Conservation (phyloP, 164 flowering plant species). For the Nymphaea thermarum region DNA sequence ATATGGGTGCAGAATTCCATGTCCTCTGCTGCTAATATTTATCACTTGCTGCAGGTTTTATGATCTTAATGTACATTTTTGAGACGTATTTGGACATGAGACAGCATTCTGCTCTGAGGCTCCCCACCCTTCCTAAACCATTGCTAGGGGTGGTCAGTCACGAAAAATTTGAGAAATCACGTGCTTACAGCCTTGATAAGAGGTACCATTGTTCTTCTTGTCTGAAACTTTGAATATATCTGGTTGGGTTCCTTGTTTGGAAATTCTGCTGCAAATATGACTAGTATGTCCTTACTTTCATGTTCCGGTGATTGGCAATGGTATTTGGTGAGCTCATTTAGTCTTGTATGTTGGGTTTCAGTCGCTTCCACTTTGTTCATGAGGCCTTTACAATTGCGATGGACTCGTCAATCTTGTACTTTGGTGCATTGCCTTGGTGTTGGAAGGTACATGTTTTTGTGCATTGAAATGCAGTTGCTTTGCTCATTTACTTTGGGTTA, state of each 20-base stretch:
- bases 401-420: conserved; percentile 74
- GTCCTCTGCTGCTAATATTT: too few species aligned
- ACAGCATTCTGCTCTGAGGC: conserved; percentile 73
- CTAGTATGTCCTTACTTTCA: too few species aligned
- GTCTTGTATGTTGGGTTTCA: conserved; percentile 19
- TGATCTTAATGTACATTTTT: conserved; percentile 66
- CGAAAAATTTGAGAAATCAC: conserved; percentile 79
- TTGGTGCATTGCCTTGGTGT: conserved; percentile 84
- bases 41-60: conserved; percentile 47
- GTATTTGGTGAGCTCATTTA: not conserved
- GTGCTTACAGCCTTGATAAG: conserved; percentile 89
- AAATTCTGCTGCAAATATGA: too few species aligned
- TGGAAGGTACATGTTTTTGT: conserved; percentile 57
- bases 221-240: too few species aligned
- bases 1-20: too few species aligned
- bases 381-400: conserved; percentile 63
- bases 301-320: not conserved
- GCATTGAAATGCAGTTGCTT: not conserved
- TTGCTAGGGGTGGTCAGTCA: conserved; percentile 75
- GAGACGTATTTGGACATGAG: conserved; percentile 83
- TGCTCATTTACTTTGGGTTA: not conserved
- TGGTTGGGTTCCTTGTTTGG: too few species aligned
- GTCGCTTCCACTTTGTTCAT: conserved; percentile 81
- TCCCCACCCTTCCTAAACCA: conserved; percentile 72
- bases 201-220: conserved; percentile 29